Conservation (phyloP, 2,329 filamentous ascomycete species). For the Epichloe brachyelytri region DNA sequence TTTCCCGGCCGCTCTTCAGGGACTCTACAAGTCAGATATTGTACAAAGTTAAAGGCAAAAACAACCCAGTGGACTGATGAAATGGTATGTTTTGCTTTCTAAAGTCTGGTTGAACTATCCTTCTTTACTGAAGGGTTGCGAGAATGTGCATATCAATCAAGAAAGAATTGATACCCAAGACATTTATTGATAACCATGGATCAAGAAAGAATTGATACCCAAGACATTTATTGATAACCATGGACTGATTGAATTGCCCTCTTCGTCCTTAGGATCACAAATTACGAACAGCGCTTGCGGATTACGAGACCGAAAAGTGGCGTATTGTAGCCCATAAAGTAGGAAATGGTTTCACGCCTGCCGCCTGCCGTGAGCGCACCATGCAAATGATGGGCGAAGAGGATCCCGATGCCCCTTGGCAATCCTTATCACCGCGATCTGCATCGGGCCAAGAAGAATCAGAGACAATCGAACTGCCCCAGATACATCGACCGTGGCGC, state of each 20-base stretch:
- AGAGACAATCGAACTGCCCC: constrained; percentile 10
- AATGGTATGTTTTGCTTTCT: constrained; percentile 48
- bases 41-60: constrained; percentile 89
- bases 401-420: constrained; percentile 33
- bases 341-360: constrained; percentile 76
- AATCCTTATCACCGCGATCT: constrained; percentile 39
- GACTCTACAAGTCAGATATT: constrained; percentile 86
- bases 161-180: neutral
- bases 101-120: neutral
- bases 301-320: constrained; percentile 89
- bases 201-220: neutral
- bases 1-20: constrained; percentile 85
- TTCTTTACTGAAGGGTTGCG: neutral
- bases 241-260: neutral
- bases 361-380: constrained; percentile 73
- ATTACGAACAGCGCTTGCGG: constrained; percentile 61
- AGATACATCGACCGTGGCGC: constrained; percentile 11
- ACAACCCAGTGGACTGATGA: constrained; percentile 89
- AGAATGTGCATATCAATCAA: too few relatives aligned
- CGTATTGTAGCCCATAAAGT: constrained; percentile 84
- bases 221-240: neutral
- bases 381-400: constrained; percentile 44
- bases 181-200: neutral
- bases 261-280: constrained; percentile 52
- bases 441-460: constrained; percentile 10